A percentile compares a stretch with the other conserved stretches of the same genome.
These are phyloP conservation scores for Echinochloa phyllopogon DNA, from an alignment of 176 grass and related monocot genomes.

Conservation along the genomic window DNA sequence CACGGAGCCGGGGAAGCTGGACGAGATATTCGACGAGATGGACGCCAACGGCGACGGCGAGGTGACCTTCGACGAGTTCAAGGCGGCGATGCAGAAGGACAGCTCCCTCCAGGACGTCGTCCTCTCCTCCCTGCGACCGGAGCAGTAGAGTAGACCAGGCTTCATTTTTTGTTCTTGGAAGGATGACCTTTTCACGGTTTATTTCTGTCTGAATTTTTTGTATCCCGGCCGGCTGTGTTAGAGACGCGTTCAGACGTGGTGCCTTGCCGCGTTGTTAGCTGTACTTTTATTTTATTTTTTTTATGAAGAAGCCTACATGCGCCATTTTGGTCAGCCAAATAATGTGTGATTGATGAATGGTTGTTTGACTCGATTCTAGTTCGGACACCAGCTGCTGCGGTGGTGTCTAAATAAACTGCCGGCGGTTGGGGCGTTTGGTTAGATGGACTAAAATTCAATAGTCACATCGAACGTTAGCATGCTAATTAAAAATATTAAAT, in stretches of 20 bases:
- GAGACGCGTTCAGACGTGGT: not conserved
- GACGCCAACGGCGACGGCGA: conserved; percentile 64
- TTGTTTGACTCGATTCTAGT: too few species aligned
- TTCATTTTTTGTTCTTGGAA: not conserved
- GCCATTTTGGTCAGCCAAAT: not conserved
- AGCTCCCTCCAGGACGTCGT: conserved; percentile 75
- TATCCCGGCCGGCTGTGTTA: not conserved
- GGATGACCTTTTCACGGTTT: too few species aligned
- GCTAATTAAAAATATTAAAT: too few species aligned
- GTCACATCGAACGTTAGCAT: too few species aligned
- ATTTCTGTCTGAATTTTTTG: not conserved
- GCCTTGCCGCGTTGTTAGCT: not conserved
- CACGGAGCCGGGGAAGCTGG: conserved; percentile 73
- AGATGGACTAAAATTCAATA: too few species aligned
- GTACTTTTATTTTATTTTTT: not conserved
- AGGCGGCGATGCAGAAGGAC: conserved; percentile 74
- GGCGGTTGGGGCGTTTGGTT: too few species aligned
- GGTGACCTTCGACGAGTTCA: conserved; percentile 81
- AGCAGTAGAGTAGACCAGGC: conserved; percentile 1
- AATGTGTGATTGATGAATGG: not conserved
- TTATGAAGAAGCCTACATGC: not conserved
- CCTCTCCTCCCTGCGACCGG: conserved; percentile 60
- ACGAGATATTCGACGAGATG: conserved; percentile 77
- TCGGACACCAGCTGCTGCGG: too few species aligned
- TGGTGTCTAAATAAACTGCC: too few species aligned